A percentile compares a stretch with the other conserved stretches of the same genome.
These are phyloP conservation scores for Tuber indicum DNA, from an alignment of 495 filamentous ascomycete species.

Conservation along the genomic window DNA sequence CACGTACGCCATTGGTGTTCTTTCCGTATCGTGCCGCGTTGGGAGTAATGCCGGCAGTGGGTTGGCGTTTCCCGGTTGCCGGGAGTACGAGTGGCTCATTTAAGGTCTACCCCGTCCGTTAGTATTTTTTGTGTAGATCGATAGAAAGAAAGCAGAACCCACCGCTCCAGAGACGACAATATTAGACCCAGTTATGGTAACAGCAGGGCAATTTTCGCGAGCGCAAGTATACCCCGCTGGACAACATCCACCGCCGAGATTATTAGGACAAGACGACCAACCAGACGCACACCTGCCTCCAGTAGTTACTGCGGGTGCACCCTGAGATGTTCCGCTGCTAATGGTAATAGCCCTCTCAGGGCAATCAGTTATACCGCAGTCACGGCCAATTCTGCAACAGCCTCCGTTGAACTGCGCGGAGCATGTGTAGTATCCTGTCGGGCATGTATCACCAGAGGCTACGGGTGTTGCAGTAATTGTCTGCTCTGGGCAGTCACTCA, in stretches of 20 bases:
- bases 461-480: slow-evolving; percentile 43
- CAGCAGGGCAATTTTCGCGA: slow-evolving; percentile 53
- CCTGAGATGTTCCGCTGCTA: slow-evolving; percentile 59
- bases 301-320: slow-evolving; percentile 43
- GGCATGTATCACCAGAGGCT: slow-evolving; percentile 48
- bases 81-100: slow-evolving; percentile 20
- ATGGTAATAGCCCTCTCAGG: slow-evolving; percentile 55
- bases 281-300: slow-evolving; percentile 57
- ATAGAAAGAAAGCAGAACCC: neutral
- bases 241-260: slow-evolving; percentile 68
- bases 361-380: slow-evolving; percentile 66
- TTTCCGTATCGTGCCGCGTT: slow-evolving; percentile 1
- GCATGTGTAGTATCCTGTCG: slow-evolving; percentile 65
- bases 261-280: slow-evolving; percentile 68
- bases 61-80: slow-evolving; percentile 24
- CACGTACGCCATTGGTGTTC: slow-evolving; percentile 8
- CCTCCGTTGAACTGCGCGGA: slow-evolving; percentile 59
- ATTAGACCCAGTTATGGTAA: slow-evolving; percentile 19
- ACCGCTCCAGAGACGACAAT: slow-evolving; percentile 26
- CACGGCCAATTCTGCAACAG: slow-evolving; percentile 70
- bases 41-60: slow-evolving; percentile 14
- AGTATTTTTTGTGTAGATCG: neutral
- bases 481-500: slow-evolving; percentile 41
- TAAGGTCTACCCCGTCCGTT: slow-evolving; percentile 20
- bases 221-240: slow-evolving; percentile 69